Evolutionary conservation across 768 basidiomycete species (phyloP).

Genomic region (Suillus plorans): DNA sequence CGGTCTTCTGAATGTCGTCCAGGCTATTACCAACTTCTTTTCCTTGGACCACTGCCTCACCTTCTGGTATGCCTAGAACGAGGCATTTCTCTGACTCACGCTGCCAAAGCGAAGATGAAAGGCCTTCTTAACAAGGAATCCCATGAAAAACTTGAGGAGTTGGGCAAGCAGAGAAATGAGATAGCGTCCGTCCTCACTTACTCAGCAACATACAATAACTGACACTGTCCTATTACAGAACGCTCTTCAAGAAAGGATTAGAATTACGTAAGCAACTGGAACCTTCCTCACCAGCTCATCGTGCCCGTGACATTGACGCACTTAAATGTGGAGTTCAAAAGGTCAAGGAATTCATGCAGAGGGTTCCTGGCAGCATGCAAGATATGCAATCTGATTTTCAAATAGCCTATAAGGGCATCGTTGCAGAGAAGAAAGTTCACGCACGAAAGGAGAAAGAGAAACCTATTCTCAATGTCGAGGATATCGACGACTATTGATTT

Average conservation of each 20-base stretch:
- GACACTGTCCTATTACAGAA: slow-evolving; percentile 16
- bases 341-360: slow-evolving; percentile 27
- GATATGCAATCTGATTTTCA: slow-evolving; percentile 27
- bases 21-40: slow-evolving; percentile 35
- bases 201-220: not conserved
- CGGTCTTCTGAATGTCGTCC: slow-evolving; percentile 27
- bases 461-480: slow-evolving; percentile 26
- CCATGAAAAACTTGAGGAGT: slow-evolving; percentile 37
- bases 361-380: slow-evolving; percentile 18
- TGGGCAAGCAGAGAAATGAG: slow-evolving; percentile 28
- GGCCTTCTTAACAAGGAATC: slow-evolving; percentile 24
- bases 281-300: slow-evolving; percentile 31
- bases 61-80: slow-evolving; percentile 42
- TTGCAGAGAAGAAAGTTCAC: slow-evolving; percentile 11
- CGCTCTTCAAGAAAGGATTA: slow-evolving; percentile 23
- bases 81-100: slow-evolving; percentile 22
- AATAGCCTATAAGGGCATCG: slow-evolving; percentile 35
- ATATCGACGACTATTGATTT: slow-evolving; percentile 12
- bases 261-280: slow-evolving; percentile 31
- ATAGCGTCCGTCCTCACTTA: slow-evolving; percentile 30
- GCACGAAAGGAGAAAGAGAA: slow-evolving; percentile 14
- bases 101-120: slow-evolving; percentile 33
- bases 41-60: slow-evolving; percentile 38
- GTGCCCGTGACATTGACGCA: slow-evolving; percentile 16
- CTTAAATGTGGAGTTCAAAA: slow-evolving; percentile 29